These are phyloP conservation scores for Aspergillus quadricinctus DNA, from an alignment of 2,329 filamentous ascomycete species.

Conservation along the genomic window DNA sequence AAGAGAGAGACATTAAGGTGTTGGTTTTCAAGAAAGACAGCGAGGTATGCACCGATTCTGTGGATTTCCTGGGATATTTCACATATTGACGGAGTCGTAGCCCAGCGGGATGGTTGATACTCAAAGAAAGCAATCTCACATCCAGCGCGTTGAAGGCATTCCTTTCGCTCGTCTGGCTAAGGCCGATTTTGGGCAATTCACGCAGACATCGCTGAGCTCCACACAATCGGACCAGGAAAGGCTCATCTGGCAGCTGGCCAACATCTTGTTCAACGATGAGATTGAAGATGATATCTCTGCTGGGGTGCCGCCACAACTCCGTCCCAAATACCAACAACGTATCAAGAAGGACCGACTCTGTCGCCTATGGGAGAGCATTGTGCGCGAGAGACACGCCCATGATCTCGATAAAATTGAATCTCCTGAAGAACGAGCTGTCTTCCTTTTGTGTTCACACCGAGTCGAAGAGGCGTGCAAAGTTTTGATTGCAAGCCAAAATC, in stretches of 20 bases:
- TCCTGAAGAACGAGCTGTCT: slow-evolving; percentile 77
- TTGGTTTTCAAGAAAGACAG: slow-evolving; percentile 19
- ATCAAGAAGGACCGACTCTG: slow-evolving; percentile 47
- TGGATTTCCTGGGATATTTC: not conserved
- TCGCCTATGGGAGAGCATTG: slow-evolving; percentile 37
- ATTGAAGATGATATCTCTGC: slow-evolving; percentile 44
- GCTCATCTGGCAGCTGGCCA: slow-evolving; percentile 77
- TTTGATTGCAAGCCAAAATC: slow-evolving; percentile 70
- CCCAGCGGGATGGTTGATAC: slow-evolving; percentile 29
- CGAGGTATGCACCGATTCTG: slow-evolving; percentile 15
- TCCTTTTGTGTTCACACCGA: slow-evolving; percentile 72
- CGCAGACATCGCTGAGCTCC: slow-evolving; percentile 24
- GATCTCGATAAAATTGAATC: slow-evolving; percentile 62
- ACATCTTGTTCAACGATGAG: slow-evolving; percentile 77
- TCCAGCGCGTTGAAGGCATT: slow-evolving; percentile 53
- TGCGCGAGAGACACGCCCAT: slow-evolving; percentile 61
- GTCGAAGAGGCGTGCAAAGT: slow-evolving; percentile 77
- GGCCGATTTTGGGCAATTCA: slow-evolving; percentile 31
- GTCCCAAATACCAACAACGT: slow-evolving; percentile 37
- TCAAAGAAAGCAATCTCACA: slow-evolving; percentile 33
- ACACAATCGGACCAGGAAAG: slow-evolving; percentile 32
- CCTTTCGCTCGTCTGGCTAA: slow-evolving; percentile 49
- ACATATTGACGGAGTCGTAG: slow-evolving; percentile 6
- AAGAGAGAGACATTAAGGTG: slow-evolving; percentile 29
- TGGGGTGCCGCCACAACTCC: slow-evolving; percentile 37